Evolutionary conservation across 169 alveolate species (phyloP), one percentile per base, ranked within the genome.

Genomic region (Plasmodium adleri): DNA sequence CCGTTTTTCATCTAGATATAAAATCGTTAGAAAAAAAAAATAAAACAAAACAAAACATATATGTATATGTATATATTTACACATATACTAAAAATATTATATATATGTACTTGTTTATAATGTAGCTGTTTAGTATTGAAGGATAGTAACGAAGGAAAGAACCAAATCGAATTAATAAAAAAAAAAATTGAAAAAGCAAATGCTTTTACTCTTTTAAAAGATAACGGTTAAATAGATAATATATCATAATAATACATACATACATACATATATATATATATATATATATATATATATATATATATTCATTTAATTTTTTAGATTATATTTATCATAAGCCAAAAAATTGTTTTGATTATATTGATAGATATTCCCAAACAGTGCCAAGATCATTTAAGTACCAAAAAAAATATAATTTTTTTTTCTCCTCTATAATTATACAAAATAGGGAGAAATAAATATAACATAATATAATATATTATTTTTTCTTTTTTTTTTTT

Each of bases 131-230:
- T 83, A 8, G 85, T 83, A 17, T 7, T 1, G 22, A 70, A 72
- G 9, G 91, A 83, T 13, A 83, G 91, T 39, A 68, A 83, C 7
- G 91, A 83, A 15, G 91, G 91, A 26, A 83, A 68, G 52, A 83
- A 39, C 24, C 91, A 83, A 32, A 68, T 70, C 32, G 91, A 83
- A 20, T 12, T 83, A 58, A 72, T 83, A 60, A 83, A 70, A 45
- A 52, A 62, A 22, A 83, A 83, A 68, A 70, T 83, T 39, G 83
- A 83, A 54, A 83, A 83, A 49, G 80, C 91, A 39, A 83, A 68
- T 56, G 10, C 72, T 28, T 83, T 83, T 49, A 70, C 73, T 15
- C 26, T 58, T 24, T 49, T 83, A 58, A 83, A 83, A 8, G 91
- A 68, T 28, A 70, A 68, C 22, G 91, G 91, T 83, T 39, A 75